phyloP scores from a whole-genome alignment of 2,329 filamentous ascomycete species.

The Colletotrichum musae region DNA sequence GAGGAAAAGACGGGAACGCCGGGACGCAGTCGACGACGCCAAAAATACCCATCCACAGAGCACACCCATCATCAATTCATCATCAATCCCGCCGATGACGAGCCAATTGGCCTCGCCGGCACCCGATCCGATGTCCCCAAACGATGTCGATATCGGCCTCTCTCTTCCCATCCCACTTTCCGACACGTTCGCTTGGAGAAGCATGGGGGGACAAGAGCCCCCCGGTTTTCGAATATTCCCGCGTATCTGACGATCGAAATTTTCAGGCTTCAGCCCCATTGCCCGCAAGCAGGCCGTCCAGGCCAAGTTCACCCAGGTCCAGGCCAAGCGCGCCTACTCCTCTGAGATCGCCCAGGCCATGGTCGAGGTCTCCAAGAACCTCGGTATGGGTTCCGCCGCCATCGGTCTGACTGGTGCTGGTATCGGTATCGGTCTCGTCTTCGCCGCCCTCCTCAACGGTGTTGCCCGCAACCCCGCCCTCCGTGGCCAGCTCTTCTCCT shows the following conservation, averaged over 20 bases:
- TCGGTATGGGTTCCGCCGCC: slow-evolving; percentile 90
- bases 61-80: slow-evolving; percentile 35
- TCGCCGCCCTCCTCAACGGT: slow-evolving; percentile 89
- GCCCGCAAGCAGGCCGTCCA: slow-evolving; percentile 77
- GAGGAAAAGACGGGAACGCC: slow-evolving; percentile 21
- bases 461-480: slow-evolving; percentile 95
- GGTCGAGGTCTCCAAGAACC: slow-evolving; percentile 92
- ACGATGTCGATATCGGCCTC: slow-evolving; percentile 26
- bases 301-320: slow-evolving; percentile 73
- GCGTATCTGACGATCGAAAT: slow-evolving; percentile 51
- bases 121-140: slow-evolving; percentile 36
- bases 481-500: slow-evolving; percentile 95
- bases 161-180: slow-evolving; percentile 14
- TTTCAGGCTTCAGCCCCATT: slow-evolving; percentile 72
- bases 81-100: slow-evolving; percentile 39
- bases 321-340: slow-evolving; percentile 82
- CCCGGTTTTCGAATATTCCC: too few relatives aligned
- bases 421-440: slow-evolving; percentile 97
- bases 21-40: slow-evolving; percentile 15
- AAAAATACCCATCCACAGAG: not conserved
- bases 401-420: slow-evolving; percentile 93
- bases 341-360: slow-evolving; percentile 91
- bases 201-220: too few relatives aligned
- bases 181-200: slow-evolving; percentile 42
- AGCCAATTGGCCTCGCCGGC: slow-evolving; percentile 50